These are phyloP conservation scores for Neopestalotiopsis rosae DNA, from an alignment of 2,329 filamentous ascomycete genomes.

Conservation along the genomic window DNA sequence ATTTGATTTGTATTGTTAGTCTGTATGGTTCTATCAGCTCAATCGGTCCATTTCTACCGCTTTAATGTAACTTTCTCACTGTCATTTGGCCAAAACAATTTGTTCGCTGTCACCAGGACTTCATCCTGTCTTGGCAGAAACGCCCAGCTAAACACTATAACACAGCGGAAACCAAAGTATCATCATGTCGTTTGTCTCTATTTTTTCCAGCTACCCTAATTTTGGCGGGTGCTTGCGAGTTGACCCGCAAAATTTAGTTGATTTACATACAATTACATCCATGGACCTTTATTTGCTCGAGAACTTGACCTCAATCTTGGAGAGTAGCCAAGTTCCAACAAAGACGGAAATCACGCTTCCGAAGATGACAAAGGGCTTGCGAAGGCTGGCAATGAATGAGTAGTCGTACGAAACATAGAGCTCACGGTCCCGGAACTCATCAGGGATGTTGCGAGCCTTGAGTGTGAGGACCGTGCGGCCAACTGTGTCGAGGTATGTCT, in stretches of 20 bases:
- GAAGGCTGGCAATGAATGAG: conserved; percentile 72
- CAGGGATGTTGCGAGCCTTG: conserved; percentile 84
- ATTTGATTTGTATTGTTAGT: not conserved
- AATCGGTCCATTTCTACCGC: too few relatives aligned
- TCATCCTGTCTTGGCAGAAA: too few relatives aligned
- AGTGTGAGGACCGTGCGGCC: conserved; percentile 84
- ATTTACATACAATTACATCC: conserved; percentile 15
- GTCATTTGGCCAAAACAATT: not conserved
- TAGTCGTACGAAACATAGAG: conserved; percentile 90
- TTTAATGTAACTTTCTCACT: not conserved
- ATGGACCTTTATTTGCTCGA: conserved; percentile 45
- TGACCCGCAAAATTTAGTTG: not conserved
- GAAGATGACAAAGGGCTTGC: conserved; percentile 87
- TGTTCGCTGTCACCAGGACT: not conserved
- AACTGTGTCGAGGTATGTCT: conserved; percentile 91
- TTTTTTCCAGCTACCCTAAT: not conserved
- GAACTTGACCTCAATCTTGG: conserved; percentile 83
- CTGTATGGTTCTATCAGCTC: not conserved
- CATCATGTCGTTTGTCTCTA: conserved; percentile 14
- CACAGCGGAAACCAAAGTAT: not conserved
- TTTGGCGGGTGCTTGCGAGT: not conserved
- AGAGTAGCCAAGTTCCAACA: conserved; percentile 73
- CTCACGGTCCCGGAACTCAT: conserved; percentile 85
- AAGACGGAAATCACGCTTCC: conserved; percentile 76
- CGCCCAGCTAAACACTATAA: not conserved